Base-by-base conservation (phyloP, 2,329 filamentous ascomycete genomes). In the Macroventuria anomochaeta region DNA sequence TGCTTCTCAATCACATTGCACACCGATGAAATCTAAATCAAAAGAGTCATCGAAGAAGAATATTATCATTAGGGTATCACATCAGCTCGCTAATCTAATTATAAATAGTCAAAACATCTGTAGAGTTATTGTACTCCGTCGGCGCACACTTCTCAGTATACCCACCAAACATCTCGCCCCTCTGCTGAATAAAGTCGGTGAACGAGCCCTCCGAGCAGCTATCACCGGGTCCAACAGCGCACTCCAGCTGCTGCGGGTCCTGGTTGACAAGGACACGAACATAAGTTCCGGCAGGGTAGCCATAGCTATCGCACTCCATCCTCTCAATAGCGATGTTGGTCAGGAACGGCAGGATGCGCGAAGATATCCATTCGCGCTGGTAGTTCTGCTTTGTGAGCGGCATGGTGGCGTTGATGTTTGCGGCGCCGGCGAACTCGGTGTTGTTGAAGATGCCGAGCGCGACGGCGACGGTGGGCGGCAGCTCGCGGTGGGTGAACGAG, bases 381-480 rank as follows among this genome's bases (percentile, higher is more conserved):
- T 85, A 80, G 75, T 89, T 89, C 66, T 88, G 84, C 20, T 77
- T 77, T 57, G 83, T 80, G 0, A 82, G 74, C 0, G 87, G 87
- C 82, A 89, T 88, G 2, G 86, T 88, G 42, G 79, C 81, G 58
- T 88, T 88, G 59, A 85, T 74, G 12, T 81, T 70, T 50, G 80
- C 79, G 0, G 77, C 75, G 8, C 81, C 81, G 2, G 80, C 77
- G 55, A 81, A 82, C 0, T 77, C 80, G 3, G 84, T 86, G 72
- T 88, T 88, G 76, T 89, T 89, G 78, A 88, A 89, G 4, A 90
- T 77, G 0, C 87, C 87, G 72, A 89, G 80, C 0, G 87, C 85
- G 1, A 88, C 86, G 1, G 86, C 74, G 1, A 88, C 84, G 53
- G 85, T 86, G 1, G 87, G 86, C 1, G 86, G 86, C 2, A 89